Evolutionary conservation across 768 basidiomycete genomes (phyloP).

Genomic region (Calocera cornea): DNA sequence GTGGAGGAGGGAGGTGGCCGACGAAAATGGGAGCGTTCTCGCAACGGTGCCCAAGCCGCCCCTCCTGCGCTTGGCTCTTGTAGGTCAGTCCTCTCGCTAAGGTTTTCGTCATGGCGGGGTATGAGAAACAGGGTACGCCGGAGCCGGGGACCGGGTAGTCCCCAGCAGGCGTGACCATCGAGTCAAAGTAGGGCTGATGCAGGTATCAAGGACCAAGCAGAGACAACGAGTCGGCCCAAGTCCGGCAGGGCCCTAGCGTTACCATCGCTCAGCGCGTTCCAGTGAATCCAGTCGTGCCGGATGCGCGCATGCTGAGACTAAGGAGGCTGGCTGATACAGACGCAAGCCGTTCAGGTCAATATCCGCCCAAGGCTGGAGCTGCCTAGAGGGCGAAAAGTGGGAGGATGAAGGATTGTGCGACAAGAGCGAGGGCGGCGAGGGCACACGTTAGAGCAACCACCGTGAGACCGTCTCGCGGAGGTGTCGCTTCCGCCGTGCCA

Average conservation of each 20-base stretch:
- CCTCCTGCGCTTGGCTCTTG: background rate
- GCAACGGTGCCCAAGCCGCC: background rate
- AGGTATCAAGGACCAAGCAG: background rate
- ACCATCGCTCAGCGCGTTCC: background rate
- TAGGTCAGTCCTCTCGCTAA: background rate
- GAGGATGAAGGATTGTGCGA: background rate
- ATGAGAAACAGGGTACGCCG: constrained; percentile 1
- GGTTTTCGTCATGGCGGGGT: background rate
- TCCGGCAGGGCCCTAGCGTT: background rate
- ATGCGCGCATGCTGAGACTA: background rate
- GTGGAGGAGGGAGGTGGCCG: background rate
- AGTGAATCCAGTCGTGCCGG: constrained; percentile 3
- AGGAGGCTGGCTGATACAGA: background rate
- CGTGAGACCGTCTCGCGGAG: background rate
- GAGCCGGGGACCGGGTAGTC: background rate
- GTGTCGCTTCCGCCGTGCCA: background rate
- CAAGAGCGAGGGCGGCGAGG: background rate
- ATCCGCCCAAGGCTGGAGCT: background rate
- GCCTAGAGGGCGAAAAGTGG: background rate
- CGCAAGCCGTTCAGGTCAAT: background rate
- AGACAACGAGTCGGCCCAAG: background rate
- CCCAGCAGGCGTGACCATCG: background rate
- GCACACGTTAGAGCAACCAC: background rate
- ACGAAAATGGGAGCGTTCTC: background rate
- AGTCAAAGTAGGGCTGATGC: background rate